Evolutionary conservation across 1,284 basidiomycete species (phyloP), one percentile per base, ranked within the genome.

Genomic region (Ustilago esculenta): DNA sequence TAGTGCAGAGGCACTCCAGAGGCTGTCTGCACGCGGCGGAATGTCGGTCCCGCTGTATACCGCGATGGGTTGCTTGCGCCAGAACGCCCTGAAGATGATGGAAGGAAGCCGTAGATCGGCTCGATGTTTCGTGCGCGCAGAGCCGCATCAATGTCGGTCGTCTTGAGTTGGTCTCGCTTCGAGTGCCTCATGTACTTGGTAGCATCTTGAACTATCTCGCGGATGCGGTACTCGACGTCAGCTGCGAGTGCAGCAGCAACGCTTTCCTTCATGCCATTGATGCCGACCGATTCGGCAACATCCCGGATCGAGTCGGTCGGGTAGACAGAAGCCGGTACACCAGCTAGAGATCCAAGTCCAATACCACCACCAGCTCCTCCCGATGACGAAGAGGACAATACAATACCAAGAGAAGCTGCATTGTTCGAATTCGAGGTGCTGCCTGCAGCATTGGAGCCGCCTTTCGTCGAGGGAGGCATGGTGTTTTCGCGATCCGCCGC

Each of bases 181-280:
- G 91, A 90, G 82, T 98, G 94, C 21, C 93, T 87, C 91, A 97
- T 98, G 83, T 96, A 98, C 61, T 94, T 91, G 21, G 92, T 89
- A 10, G 95, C 94, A 86, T 98, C 94, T 89, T 96, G 92, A 61
- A 94, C 87, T 39, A 95, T 88, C 81, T 95, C 92, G 81, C 95
- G 93, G 79, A 98, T 88, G 57, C 96, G 87, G 83, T 98, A 97
- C 82, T 98, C 95, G 36, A 98, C 92, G 84, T 99, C 96, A 64
- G 92, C 92, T 2, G 95, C 94, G 15, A 99, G 86, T 0, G 91
- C 87, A 17, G 89, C 88, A 2, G 93, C 90, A 11, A 97, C 90
- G 6, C 87, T 83, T 54, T 94, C 92, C 1, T 91, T 86, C 37
- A 98, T 84, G 40, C 85, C 89, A n/a, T 88, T 85, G 58, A 98